Evolutionary conservation across 257 asterid species (phyloP).

Genomic region (Plantago major): DNA sequence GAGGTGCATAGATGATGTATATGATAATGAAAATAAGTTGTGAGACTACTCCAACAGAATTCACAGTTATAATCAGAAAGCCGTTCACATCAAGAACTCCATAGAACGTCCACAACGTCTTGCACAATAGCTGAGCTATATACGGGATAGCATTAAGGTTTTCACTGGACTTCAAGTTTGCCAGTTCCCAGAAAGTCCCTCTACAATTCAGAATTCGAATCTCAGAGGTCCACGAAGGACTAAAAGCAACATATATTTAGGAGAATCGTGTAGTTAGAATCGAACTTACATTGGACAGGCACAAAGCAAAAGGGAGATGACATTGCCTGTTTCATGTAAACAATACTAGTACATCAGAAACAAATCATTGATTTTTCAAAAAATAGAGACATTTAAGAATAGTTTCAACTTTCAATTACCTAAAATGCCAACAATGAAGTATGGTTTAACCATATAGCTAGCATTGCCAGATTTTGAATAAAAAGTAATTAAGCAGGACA

Average conservation of each 20-base stretch:
- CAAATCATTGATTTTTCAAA: neutral
- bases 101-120: neutral
- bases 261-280: neutral
- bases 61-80: neutral
- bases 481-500: neutral
- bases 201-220: no score
- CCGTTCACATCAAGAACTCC: neutral
- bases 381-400: neutral
- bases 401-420: neutral
- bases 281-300: neutral
- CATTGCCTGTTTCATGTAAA: constrained; percentile 2
- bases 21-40: no score
- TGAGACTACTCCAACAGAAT: no score
- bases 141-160: no score
- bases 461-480: neutral
- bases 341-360: neutral
- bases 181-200: no score
- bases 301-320: neutral
- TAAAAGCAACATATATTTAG: no score
- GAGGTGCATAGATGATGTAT: no score
- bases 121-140: constrained; percentile 2
- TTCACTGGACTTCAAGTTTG: no score
- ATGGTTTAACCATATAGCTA: neutral
- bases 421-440: neutral
- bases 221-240: no score